Evolutionary conservation across 805 yeast species (phyloP), one percentile per base, ranked within the genome.

Genomic region (Candida nemodendra): DNA sequence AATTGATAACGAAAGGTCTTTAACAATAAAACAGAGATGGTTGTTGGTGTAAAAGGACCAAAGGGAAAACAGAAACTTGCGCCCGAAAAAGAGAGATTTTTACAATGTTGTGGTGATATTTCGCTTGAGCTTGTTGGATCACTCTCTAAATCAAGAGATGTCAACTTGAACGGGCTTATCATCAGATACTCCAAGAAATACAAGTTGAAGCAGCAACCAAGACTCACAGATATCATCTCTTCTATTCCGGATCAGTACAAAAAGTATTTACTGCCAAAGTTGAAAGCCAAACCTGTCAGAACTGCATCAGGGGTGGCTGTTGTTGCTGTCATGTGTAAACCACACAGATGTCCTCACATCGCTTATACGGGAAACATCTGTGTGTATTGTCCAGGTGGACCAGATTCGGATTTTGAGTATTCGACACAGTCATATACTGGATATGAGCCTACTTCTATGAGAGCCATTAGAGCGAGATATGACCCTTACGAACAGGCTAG

Each of bases 271-370:
- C 71, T 93, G 27, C 99, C 98, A 2, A 90, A 90, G 64, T 71
- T 93, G 31, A 87, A 93, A 65, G 99, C 99, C n/a, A 93, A 93
- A 62, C 99, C 99, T 0, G 98, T 93, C 30, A 76, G 99, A 64
- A 93, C 99, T 0, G 99, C 99, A 0, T 85, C 95, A 9, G 99
- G 99, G 53, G 95, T 93, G 42, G 99, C 99, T 8, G 99, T 93
- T 15, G 98, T 93, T 30, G 99, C 99, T 0, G 98, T 93, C 22
- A 93, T 93, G 98, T 90, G 97, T 69, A 93, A 93, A 63, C 99
- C 99, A 2, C 99, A 93, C 63, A 76, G 99, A 67, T 93, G 99
- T 65, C 99, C 99, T 18, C 99, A 93, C 64, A 93, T 93, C 54
- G 98, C 99, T 15, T 93, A 93, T 62, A 93, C 99, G 0, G 99